Evolutionary conservation across 345 rosid species (phyloP).

Genomic region (Garcia nutans): DNA sequence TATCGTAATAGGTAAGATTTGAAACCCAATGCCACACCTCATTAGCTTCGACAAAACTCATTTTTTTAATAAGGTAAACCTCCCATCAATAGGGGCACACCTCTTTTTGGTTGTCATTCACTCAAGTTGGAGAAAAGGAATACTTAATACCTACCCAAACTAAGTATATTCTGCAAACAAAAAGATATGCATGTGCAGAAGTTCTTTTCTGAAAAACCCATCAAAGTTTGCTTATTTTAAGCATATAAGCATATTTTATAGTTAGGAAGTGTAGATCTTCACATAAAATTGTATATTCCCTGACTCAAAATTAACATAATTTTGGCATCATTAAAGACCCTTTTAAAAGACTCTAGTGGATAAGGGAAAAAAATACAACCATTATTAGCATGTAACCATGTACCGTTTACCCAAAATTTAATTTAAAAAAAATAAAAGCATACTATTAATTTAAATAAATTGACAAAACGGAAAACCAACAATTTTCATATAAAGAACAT

Average conservation of each 20-base stretch:
- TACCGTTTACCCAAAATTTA: neutral
- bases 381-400: neutral
- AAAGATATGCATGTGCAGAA: constrained; percentile 19
- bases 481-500: neutral
- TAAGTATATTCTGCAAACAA: constrained; percentile 20
- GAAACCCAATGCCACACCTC: neutral
- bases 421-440: neutral
- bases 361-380: neutral
- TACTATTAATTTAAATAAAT: neutral
- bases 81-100: neutral
- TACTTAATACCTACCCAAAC: constrained; percentile 20
- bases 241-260: constrained; percentile 9
- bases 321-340: neutral
- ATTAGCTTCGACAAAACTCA: neutral
- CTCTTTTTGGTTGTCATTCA: neutral
- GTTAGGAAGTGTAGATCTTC: neutral
- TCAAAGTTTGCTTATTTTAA: constrained; percentile 4
- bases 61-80: neutral
- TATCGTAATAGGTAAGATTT: neutral
- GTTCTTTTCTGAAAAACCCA: constrained; percentile 2
- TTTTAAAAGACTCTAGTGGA: neutral
- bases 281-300: neutral
- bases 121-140: neutral
- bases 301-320: neutral
- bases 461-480: neutral